A percentile compares a stretch with the other conserved stretches of the same genome.
Conservation (phyloP, 2,329 filamentous ascomycete genomes). For the Fusarium goolgardi region DNA sequence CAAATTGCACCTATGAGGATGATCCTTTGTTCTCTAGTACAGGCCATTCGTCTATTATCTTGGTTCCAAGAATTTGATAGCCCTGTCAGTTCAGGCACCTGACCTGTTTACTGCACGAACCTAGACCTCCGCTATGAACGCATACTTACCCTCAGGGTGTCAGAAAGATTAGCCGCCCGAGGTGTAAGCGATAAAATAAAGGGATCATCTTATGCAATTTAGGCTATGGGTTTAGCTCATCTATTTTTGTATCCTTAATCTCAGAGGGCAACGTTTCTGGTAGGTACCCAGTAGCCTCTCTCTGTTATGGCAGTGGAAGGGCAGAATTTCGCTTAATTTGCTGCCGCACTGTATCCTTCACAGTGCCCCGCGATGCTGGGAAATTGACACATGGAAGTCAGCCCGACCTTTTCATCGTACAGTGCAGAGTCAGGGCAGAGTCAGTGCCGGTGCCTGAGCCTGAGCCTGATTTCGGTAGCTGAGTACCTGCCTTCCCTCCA, state of each 20-base stretch:
- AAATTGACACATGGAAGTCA: slow-evolving; percentile 32
- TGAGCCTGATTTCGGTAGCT: slow-evolving; percentile 3
- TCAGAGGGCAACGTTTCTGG: too few relatives aligned
- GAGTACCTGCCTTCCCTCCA: slow-evolving; percentile 22
- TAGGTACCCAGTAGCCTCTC: not conserved
- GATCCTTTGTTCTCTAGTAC: not conserved
- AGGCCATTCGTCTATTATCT: slow-evolving; percentile 13
- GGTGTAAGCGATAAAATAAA: too few relatives aligned
- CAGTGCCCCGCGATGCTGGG: slow-evolving; percentile 29
- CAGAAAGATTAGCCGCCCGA: too few relatives aligned
- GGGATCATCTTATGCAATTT: too few relatives aligned
- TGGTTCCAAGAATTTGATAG: slow-evolving; percentile 2
- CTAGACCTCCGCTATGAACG: slow-evolving; percentile 22
- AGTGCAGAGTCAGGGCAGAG: slow-evolving; percentile 14
- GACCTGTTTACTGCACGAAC: not conserved
- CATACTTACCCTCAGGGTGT: not conserved
- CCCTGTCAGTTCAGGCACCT: slow-evolving; percentile 8
- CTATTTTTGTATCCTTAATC: too few relatives aligned
- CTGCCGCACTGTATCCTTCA: slow-evolving; percentile 28
- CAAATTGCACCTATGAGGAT: not conserved
- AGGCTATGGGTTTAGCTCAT: too few relatives aligned
- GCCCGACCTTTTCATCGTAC: not conserved
- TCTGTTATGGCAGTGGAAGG: slow-evolving; percentile 9
- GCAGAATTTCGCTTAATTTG: slow-evolving; percentile 36
- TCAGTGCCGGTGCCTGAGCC: slow-evolving; percentile 1